Conservation (phyloP, 2,329 filamentous ascomycete species). For the Arthrobotrys sinensis region DNA sequence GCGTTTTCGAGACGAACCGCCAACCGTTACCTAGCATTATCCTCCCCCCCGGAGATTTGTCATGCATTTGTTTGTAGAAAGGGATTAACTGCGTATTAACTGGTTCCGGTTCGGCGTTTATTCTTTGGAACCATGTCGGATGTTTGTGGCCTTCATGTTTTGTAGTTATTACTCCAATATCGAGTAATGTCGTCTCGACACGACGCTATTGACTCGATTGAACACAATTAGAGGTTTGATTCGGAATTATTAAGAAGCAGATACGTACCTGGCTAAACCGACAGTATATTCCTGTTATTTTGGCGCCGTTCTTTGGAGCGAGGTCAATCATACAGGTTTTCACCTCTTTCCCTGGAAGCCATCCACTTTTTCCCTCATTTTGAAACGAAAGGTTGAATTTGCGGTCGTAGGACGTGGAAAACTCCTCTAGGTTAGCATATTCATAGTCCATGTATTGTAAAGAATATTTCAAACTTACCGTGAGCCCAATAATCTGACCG, state of each 20-base stretch:
- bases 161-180: slow-evolving; percentile 7
- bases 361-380: not conserved
- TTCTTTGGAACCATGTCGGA: not conserved
- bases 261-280: slow-evolving; percentile 6
- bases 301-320: not conserved
- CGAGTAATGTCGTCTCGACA: not conserved
- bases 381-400: not conserved
- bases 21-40: not conserved
- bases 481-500: not conserved
- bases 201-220: not conserved
- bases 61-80: not conserved
- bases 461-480: not conserved
- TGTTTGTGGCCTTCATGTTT: not conserved
- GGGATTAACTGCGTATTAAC: not conserved
- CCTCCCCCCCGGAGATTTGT: not conserved
- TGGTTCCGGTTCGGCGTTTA: not conserved
- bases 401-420: slow-evolving; percentile 12
- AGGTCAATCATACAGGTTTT: not conserved
- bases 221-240: not conserved
- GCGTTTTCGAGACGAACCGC: not conserved
- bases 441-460: not conserved
- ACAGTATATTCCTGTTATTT: slow-evolving; percentile 4
- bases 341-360: not conserved
- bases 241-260: not conserved
- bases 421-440: not conserved